Base-by-base conservation (phyloP, 148 eudicot species). In the Rhododendron ovatum region DNA sequence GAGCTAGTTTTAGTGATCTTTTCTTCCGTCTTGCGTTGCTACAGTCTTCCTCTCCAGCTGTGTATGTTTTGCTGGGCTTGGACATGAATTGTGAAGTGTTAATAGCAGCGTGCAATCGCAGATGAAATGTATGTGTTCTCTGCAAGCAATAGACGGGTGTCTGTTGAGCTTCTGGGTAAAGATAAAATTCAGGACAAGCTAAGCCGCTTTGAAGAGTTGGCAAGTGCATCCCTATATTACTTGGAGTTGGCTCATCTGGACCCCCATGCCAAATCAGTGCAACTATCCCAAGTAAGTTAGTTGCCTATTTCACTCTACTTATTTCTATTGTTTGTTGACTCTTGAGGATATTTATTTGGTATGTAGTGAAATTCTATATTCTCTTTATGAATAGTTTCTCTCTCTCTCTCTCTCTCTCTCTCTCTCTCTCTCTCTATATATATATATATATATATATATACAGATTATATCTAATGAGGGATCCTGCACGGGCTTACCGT, bases 51-150 rank as follows among this genome's bases (percentile, higher is more conserved):
- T 24, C 45, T 33, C 57, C 26, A 51, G n/a, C 57, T 30, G 26
- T 48, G 11, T 75, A 76, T 75, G 48, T 84, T 35, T 76, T 76
- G 81, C 26, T 65, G 59, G 78, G 28, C 59, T 20, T 82, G 84
- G 78, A 67, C 78, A 18, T 61, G 84, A 84, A 84, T 24, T 11
- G 24, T 18, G 15, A 33, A 37, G 18, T 76, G 51, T 84, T 83
- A n/a, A 22, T 41, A 51, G 39, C n/a, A 35, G n/a, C n/a, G 2
- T 86, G 35, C 22, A 30, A 59, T 76, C 83, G 83, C 98, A 97
- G 99, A 97, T 91, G 99, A 97, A 89, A 97, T 97, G 99, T 97
- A 95, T 88, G 98, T 97, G 80, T 91, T 94, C 86, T 95, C 99
- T 84, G 94, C 98, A 37, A 92, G 89, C 78, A 93, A 94, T 84